These are phyloP conservation scores for Talaromyces sp. DNA, from an alignment of 2,329 filamentous ascomycete species.

Conservation along the genomic window DNA sequence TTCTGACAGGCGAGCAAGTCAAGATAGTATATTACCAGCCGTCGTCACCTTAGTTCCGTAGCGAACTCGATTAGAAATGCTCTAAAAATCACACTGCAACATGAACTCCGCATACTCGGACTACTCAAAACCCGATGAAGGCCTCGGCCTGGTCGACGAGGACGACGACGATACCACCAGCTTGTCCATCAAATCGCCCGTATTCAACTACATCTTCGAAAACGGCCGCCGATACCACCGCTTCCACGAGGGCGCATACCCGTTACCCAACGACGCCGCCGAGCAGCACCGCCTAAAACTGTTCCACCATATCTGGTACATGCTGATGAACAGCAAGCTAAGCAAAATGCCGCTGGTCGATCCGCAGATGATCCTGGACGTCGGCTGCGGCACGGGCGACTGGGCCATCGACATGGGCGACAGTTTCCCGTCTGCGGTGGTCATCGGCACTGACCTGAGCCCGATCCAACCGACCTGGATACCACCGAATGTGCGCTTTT, in stretches of 20 bases:
- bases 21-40: no score
- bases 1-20: no score
- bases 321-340: conserved; percentile 20
- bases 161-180: not conserved
- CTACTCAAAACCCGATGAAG: not conserved
- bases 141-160: not conserved
- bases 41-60: no score
- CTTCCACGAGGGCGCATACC: conserved; percentile 17
- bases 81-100: not conserved
- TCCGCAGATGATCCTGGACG: conserved; percentile 30
- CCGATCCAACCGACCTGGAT: conserved; percentile 33
- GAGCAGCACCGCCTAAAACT: conserved; percentile 27
- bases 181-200: conserved; percentile 14
- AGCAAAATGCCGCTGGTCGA: conserved; percentile 17
- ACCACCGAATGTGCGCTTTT: conserved; percentile 26
- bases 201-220: conserved; percentile 31
- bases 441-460: conserved; percentile 33
- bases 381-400: conserved; percentile 39
- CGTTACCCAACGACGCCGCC: conserved; percentile 28
- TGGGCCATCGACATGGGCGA: conserved; percentile 35
- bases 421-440: conserved; percentile 25
- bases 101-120: not conserved
- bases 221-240: conserved; percentile 35
- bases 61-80: not conserved
- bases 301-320: conserved; percentile 19